Base-by-base conservation (phyloP, 2,329 filamentous ascomycete genomes). In the Onygena corvina region DNA sequence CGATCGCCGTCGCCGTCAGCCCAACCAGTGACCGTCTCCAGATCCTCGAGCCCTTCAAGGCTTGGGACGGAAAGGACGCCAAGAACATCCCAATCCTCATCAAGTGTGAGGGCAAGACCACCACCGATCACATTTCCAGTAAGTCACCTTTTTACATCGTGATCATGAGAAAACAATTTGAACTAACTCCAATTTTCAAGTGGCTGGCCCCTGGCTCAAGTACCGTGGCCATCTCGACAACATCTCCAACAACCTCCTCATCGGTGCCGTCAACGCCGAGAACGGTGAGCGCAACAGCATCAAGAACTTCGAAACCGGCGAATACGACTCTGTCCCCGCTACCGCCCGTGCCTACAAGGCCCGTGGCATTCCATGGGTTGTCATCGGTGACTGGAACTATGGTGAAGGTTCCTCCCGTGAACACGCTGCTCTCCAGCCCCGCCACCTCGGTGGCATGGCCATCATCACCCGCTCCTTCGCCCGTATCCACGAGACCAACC, bases 181-280 rank as follows among this genome's bases (percentile, higher is more conserved):
- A n/a, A 27, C 45, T 53, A 35, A 50, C 2, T 27, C 44, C 55
- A 45, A n/a, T 16, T 7, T 54, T 47, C 8, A 38, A 62, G 63
- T 94, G 86, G 89, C 88, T 59, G 88, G 89, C 58, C 88, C 89
- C 54, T 94, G 89, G 89, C 76, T 96, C 69, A 95, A 95, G 79
- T 96, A 95, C 80, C 87, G 90, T 79, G 90, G 90, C 55, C 90
- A 96, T 68, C 78, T 96, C 63, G 90, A 95, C 80, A 96, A 96
- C 80, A 95, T 96, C 74, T 95, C 89, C 67, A 95, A 96, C 82
- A 96, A 96, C 80, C 94, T 95, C 87, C 73, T 96, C 69, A 95
- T 96, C 61, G 90, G 90, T 74, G 92, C 92, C 63, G 86, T 88
- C 74, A 98, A 95, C 74, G 82, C 84, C 62, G 89, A 85, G 64